Base-by-base conservation (phyloP, 805 yeast genomes). In the Candida vartiovaarae region DNA sequence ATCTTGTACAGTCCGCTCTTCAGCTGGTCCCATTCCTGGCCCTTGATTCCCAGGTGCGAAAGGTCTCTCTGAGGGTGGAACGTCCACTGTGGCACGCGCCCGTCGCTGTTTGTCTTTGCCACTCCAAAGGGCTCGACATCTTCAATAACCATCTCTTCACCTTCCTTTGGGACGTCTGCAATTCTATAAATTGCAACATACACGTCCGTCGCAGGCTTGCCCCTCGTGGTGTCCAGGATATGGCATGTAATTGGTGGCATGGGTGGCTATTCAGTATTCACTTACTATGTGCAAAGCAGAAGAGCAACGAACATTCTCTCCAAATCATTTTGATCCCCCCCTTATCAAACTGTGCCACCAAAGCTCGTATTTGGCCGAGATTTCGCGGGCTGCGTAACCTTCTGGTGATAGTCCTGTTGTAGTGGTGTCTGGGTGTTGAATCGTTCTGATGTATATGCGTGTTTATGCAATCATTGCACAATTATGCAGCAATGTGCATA, bases 241-340 rank as follows among this genome's bases (percentile, higher is more conserved):
- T 90, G 98, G 66, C 97, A 90, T 3, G 96, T 89, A 34, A 89
- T 76, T 36, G 91, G 91, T n/a, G 60, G 56, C 61, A 56, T 54
- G 20, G 20, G 20, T 15, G 20, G 20, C 20, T 15, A 15, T 35
- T 28, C 10, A 9, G 28, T 10, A 26, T 35, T 7, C 9, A 35
- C 6, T 23, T 4, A 34, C 10, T 23, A 23, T 5, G 7, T 34
- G 27, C 15, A 9, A 5, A 29, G 32, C 10, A 29, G 8, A 29
- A 29, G 10, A 29, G 32, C 32, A 29, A 29, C 8, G 32, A 10
- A 10, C 10, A 29, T 8, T 29, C 32, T 8, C 10, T 29, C 20
- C 20, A 15, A 15, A 15, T 15, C 20, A 15, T 15, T 15, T 15
- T 15, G 20, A 15, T 15, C 20, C 20, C 20, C 20, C 20, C 20